Evolutionary conservation across 2,329 filamentous ascomycete species (phyloP).

Genomic region (Diplodia sapinea): DNA sequence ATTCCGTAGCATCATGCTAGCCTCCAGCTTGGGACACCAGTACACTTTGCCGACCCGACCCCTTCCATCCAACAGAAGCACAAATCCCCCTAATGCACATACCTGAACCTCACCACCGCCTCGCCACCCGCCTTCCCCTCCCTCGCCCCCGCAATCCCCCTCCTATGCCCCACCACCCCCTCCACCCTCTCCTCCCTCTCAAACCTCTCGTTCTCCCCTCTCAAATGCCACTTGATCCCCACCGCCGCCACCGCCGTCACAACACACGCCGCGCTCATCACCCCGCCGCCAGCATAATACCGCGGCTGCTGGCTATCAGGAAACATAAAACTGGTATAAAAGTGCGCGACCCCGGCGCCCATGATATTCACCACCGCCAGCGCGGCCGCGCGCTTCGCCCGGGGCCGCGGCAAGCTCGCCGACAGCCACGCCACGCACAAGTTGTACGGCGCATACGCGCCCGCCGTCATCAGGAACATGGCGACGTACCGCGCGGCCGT

Average conservation of each 20-base stretch:
- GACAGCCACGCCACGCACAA: conserved; percentile 9
- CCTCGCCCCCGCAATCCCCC: conserved; percentile 31
- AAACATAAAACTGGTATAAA: conserved; percentile 31
- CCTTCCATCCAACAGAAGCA: not conserved
- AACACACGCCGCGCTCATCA: conserved; percentile 17
- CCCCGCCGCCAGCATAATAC: conserved; percentile 32
- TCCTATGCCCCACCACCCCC: conserved; percentile 32
- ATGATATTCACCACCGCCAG: conserved; percentile 33
- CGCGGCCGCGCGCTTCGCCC: conserved; percentile 30
- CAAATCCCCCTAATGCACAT: conserved; percentile 29
- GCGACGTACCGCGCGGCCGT: conserved; percentile 40
- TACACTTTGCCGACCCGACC: too few species aligned
- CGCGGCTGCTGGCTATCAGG: conserved; percentile 31
- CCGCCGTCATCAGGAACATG: conserved; percentile 39
- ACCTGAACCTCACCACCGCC: conserved; percentile 32
- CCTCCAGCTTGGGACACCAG: too few species aligned
- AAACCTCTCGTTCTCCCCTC: conserved; percentile 30
- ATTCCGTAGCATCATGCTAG: too few species aligned
- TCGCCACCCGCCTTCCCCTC: conserved; percentile 27
- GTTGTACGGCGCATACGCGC: conserved; percentile 25
- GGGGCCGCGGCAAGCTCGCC: conserved; percentile 20
- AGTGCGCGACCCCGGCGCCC: conserved; percentile 11
- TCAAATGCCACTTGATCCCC: conserved; percentile 32
- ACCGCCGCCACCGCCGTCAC: conserved; percentile 14
- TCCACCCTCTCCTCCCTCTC: conserved; percentile 33